These are phyloP conservation scores for Fistulifera pelliculosa DNA, from an alignment of 108 stramenopile species.

Conservation along the genomic window DNA sequence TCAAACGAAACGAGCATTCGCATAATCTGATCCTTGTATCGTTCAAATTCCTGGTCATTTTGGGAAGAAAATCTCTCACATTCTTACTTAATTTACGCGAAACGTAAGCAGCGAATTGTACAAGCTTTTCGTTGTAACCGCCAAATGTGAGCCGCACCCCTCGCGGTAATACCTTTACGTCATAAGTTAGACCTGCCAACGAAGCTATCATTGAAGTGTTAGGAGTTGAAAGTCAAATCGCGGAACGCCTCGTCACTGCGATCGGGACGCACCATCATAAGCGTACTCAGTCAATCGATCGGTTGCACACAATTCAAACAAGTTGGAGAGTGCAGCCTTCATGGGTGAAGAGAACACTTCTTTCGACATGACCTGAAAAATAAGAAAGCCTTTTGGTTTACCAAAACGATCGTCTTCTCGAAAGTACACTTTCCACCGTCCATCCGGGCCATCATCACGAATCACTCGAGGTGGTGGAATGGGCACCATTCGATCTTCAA, in stretches of 20 bases:
- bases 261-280: constrained; percentile 28
- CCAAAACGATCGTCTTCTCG: constrained; percentile 74
- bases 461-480: constrained; percentile 58
- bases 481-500: constrained; percentile 63
- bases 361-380: constrained; percentile 62
- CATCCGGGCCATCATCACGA: constrained; percentile 68
- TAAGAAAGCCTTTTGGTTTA: constrained; percentile 69
- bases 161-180: constrained; percentile 61
- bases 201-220: constrained; percentile 20
- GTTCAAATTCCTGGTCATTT: constrained; percentile 67
- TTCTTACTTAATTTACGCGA: constrained; percentile 46
- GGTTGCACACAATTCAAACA: constrained; percentile 58
- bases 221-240: too few relatives aligned
- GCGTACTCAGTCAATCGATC: constrained; percentile 72
- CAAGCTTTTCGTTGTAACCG: constrained; percentile 78
- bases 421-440: constrained; percentile 75
- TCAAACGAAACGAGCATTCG: constrained; percentile 50
- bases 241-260: background rate
- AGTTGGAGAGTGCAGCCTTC: constrained; percentile 49
- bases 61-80: constrained; percentile 48
- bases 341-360: constrained; percentile 46
- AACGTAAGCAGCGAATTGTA: constrained; percentile 57
- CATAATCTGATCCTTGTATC: constrained; percentile 68
- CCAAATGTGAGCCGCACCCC: constrained; percentile 78
- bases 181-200: constrained; percentile 68